A percentile compares a stretch with the other conserved stretches of the same genome.
Evolutionary conservation across 1,139 yeast genomes (phyloP).

Genomic region (Geotrichum carabidarum): DNA sequence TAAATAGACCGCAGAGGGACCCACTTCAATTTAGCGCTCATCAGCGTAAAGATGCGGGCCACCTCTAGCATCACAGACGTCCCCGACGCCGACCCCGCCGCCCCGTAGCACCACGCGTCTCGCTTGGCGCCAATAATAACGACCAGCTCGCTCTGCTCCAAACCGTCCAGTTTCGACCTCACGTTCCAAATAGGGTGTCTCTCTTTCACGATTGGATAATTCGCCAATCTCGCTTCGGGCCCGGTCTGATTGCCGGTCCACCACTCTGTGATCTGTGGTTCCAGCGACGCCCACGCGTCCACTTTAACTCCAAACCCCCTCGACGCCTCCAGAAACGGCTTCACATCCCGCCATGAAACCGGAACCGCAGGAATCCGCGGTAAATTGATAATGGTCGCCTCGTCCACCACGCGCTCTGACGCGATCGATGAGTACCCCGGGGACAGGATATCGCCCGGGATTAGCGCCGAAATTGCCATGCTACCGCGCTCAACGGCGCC

Average conservation of each 20-base stretch:
- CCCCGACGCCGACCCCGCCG: slow-evolving; percentile 68
- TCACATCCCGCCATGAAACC: slow-evolving; percentile 65
- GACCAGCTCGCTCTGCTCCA: slow-evolving; percentile 71
- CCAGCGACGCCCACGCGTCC: slow-evolving; percentile 28
- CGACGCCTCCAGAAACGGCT: slow-evolving; percentile 46
- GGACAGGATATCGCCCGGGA: slow-evolving; percentile 73
- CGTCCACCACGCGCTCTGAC: slow-evolving; percentile 34
- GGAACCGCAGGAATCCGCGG: slow-evolving; percentile 76
- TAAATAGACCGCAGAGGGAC: slow-evolving; percentile 74
- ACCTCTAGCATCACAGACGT: slow-evolving; percentile 68
- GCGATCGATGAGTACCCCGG: slow-evolving; percentile 66
- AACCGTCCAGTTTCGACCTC: slow-evolving; percentile 69
- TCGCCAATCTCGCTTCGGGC: slow-evolving; percentile 39
- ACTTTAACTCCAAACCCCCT: slow-evolving; percentile 44
- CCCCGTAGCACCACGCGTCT: slow-evolving; percentile 74
- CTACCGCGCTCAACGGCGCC: slow-evolving; percentile 52
- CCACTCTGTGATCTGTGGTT: slow-evolving; percentile 40
- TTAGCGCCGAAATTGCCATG: slow-evolving; percentile 59
- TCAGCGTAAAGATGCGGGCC: slow-evolving; percentile 59
- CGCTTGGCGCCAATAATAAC: slow-evolving; percentile 79
- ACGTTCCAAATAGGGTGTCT: slow-evolving; percentile 74
- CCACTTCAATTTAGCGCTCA: slow-evolving; percentile 70
- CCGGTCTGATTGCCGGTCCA: slow-evolving; percentile 42
- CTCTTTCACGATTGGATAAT: slow-evolving; percentile 49
- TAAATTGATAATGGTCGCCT: slow-evolving; percentile 50